Conservation (phyloP, 495 filamentous ascomycete species). For the Aspergillus carlsbadensis region DNA sequence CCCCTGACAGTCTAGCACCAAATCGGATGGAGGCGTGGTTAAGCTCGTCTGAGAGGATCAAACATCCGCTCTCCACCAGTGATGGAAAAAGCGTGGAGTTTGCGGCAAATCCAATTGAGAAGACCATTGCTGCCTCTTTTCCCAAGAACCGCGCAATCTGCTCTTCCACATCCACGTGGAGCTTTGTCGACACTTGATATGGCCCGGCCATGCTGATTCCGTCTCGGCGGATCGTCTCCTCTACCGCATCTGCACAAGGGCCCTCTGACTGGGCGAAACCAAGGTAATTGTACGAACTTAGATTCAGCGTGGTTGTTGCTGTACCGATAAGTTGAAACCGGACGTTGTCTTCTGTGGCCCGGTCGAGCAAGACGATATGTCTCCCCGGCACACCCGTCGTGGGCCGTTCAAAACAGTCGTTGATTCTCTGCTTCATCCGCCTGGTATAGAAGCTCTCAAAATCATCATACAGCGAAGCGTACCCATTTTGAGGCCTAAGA, state of each 20-base stretch:
- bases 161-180: conserved; percentile 76
- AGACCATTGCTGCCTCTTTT: conserved; percentile 81
- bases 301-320: conserved; percentile 80
- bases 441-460: conserved; percentile 93
- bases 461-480: conserved; percentile 85
- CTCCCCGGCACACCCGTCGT: conserved; percentile 83
- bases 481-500: conserved; percentile 71
- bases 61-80: conserved; percentile 76
- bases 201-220: conserved; percentile 71
- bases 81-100: conserved; percentile 82
- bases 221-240: conserved; percentile 71
- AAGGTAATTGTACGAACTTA: conserved; percentile 94
- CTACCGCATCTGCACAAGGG: conserved; percentile 83
- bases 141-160: conserved; percentile 81
- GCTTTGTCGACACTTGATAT: conserved; percentile 74
- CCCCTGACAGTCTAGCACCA: conserved; percentile 79
- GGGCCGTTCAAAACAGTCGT: conserved; percentile 87
- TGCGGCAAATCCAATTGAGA: conserved; percentile 91
- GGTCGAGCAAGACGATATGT: conserved; percentile 79
- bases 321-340: conserved; percentile 75
- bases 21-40: conserved; percentile 92
- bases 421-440: conserved; percentile 81
- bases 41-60: conserved; percentile 86
- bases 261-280: conserved; percentile 92
- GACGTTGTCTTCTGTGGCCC: conserved; percentile 73